Percentiles rank a stretch among this genome's conserved stretches.
These are phyloP conservation scores for Elsinoe australis DNA, from an alignment of 2,329 filamentous ascomycete species.

Conservation along the genomic window DNA sequence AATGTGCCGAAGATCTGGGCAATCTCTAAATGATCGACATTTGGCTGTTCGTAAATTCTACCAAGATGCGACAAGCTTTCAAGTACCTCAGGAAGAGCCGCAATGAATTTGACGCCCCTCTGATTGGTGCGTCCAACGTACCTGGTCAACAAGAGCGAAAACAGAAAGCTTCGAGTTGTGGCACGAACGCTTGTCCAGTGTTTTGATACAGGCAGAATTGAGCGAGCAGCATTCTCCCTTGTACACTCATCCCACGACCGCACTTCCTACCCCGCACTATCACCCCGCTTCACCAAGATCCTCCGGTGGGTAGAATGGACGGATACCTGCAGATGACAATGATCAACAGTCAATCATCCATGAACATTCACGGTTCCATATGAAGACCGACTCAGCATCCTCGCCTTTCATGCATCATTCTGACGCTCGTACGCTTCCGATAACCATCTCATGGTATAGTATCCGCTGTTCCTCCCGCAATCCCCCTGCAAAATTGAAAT, in stretches of 20 bases:
- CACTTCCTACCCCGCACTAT: no score
- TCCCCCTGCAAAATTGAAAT: no score
- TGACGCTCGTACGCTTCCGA: background rate
- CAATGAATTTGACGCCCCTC: no score
- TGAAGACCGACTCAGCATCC: background rate
- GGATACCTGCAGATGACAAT: no score
- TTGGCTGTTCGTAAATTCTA: background rate
- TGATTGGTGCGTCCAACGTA: background rate
- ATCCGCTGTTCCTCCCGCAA: background rate
- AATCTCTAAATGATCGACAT: slow-evolving; percentile 1
- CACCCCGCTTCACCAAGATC: no score
- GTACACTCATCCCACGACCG: no score
- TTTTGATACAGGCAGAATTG: no score
- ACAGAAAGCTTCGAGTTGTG: no score
- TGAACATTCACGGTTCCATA: background rate
- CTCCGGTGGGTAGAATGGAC: no score
- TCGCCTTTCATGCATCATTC: background rate
- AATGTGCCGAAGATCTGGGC: no score
- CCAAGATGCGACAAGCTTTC: slow-evolving; percentile 3
- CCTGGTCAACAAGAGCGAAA: background rate
- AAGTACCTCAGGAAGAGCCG: background rate
- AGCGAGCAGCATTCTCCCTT: no score
- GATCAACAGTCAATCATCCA: background rate
- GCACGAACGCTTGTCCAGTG: no score
- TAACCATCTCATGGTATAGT: background rate